phyloP scores from a whole-genome alignment of 148 eudicot species.

The Heliosperma pusillum region DNA sequence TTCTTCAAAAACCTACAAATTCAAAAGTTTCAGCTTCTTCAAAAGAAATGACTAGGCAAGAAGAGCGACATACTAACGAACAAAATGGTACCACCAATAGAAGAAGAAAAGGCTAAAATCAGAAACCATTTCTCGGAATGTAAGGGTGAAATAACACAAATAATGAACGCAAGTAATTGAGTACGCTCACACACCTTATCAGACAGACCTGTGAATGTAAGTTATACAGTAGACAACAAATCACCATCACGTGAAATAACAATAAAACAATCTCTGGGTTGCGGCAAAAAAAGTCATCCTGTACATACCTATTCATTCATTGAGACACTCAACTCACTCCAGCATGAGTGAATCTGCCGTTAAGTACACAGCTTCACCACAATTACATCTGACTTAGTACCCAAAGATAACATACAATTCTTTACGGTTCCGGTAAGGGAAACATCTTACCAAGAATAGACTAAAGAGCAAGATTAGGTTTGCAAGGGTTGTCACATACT shows the following conservation, averaged over 20 bases:
- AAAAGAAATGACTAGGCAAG: background rate
- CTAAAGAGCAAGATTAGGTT: background rate
- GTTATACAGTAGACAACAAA: background rate
- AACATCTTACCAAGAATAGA: background rate
- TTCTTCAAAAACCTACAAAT: conserved; percentile 81
- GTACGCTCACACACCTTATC: background rate
- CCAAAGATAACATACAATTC: background rate
- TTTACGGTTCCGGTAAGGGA: background rate
- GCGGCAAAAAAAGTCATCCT: background rate
- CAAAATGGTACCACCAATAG: background rate
- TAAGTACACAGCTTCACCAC: background rate
- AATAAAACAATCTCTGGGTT: background rate
- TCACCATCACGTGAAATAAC: background rate
- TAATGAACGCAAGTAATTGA: background rate
- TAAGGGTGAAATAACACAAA: background rate
- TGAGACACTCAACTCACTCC: background rate
- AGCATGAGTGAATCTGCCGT: background rate
- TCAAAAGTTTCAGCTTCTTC: too few relatives aligned
- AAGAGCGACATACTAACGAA: too few relatives aligned
- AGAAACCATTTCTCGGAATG: background rate
- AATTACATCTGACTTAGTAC: background rate
- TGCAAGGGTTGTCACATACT: background rate
- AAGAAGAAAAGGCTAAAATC: background rate
- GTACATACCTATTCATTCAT: background rate
- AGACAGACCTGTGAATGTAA: background rate